Evolutionary conservation across 768 basidiomycete genomes (phyloP).

Genomic region (Tulasnella calospora): DNA sequence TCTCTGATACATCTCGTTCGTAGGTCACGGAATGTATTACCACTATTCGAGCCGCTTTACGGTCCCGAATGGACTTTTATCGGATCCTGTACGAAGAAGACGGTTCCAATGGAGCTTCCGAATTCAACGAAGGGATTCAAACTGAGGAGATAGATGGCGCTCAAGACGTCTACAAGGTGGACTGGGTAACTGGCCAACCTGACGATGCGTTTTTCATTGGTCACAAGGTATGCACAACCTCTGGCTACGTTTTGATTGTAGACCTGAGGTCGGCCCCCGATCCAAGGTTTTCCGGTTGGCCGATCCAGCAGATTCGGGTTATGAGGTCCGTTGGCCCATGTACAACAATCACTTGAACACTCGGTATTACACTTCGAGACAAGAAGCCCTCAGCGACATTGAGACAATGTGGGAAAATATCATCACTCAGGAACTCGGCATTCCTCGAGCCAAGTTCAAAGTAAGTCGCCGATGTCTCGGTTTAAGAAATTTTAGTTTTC

Average conservation of each 20-base stretch:
- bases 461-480: constrained; percentile 38
- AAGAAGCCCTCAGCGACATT: constrained; percentile 70
- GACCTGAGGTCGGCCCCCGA: neutral
- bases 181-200: constrained; percentile 66
- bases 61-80: constrained; percentile 43
- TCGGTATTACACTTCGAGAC: constrained; percentile 56
- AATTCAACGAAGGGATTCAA: constrained; percentile 75
- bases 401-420: constrained; percentile 60
- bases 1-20: neutral
- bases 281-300: constrained; percentile 62
- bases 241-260: constrained; percentile 23
- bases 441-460: constrained; percentile 54
- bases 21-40: constrained; percentile 76
- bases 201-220: constrained; percentile 59
- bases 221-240: constrained; percentile 50
- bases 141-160: constrained; percentile 80
- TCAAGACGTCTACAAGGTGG: constrained; percentile 75
- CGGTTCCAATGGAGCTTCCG: constrained; percentile 34
- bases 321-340: constrained; percentile 76
- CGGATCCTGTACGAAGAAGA: constrained; percentile 54
- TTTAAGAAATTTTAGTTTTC: neutral
- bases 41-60: constrained; percentile 37
- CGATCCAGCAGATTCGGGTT: constrained; percentile 63
- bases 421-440: constrained; percentile 56
- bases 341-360: constrained; percentile 77